Evolutionary conservation across 2,329 filamentous ascomycete genomes (phyloP), one percentile per base, ranked within the genome.

Genomic region (Escovopsis weberi): DNA sequence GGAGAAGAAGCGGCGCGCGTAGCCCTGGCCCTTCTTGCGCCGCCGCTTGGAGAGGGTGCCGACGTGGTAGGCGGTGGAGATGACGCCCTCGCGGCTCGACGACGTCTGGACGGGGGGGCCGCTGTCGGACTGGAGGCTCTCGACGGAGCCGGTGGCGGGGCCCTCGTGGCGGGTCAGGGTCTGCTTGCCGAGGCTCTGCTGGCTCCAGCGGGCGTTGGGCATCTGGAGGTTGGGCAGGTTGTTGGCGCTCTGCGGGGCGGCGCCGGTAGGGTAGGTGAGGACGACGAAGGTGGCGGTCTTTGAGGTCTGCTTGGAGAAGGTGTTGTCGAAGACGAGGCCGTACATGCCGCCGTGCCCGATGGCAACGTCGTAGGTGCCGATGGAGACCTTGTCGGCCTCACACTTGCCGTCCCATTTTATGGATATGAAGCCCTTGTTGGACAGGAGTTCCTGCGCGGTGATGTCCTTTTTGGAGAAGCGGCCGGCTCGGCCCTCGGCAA

Each of bases 321-420:
- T 98, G 58, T 98, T 98, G 74, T 98, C 91, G 57, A 98, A 94
- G 30, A 96, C 86, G 47, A 98, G 69, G 44, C 88, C 91, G 59
- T 94, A 98, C 77, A 94, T 95, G 56, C 91, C 91, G 23, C 80
- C 85, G 49, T 91, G 78, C 32, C 78, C 78, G 7, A 67, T 55
- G 1, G 68, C 67, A 23, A 96, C 85, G 56, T 94, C 83, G 58
- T 86, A 85, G 18, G 81, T 91, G 30, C 89, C 91, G 61, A 89
- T 86, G 18, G 85, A 84, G 40, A 95, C 87, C 66, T 91, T 89
- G 66, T 96, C 89, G 33, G 91, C 88, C 63, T 96, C 89, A 61
- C 87, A 96, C 69, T 89, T 94, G 35, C 91, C 91, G 51, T 83
- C 72, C 91, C 91, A 98, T 55, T 85, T 79, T 33, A 85, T 75